These are phyloP conservation scores for Cryptococcus sp. DNA, from an alignment of 1,284 basidiomycete species.

Conservation along the genomic window DNA sequence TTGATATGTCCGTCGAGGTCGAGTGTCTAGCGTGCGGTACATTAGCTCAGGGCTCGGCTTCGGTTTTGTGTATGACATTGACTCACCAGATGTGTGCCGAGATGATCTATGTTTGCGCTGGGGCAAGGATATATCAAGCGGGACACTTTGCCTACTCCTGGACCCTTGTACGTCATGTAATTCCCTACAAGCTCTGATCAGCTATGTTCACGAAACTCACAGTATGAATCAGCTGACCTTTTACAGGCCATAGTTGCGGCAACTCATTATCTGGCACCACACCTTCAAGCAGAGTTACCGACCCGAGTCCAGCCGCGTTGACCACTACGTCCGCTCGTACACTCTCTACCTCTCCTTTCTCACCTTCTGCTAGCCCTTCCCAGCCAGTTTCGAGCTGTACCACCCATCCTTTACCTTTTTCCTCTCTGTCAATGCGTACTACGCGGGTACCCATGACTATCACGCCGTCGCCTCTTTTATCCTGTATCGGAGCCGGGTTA, in stretches of 20 bases:
- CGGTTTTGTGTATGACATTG: background rate
- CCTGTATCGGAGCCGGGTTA: slow-evolving; percentile 4
- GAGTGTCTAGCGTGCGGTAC: slow-evolving; percentile 61
- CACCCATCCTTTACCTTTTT: slow-evolving; percentile 56
- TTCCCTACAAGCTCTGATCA: slow-evolving; percentile 58
- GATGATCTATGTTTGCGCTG: slow-evolving; percentile 61
- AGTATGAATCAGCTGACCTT: slow-evolving; percentile 51
- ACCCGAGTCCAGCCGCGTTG: slow-evolving; percentile 83
- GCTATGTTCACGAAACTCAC: background rate
- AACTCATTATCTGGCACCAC: slow-evolving; percentile 61
- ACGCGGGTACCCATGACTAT: slow-evolving; percentile 80
- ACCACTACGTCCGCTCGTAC: slow-evolving; percentile 83
- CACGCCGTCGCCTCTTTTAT: slow-evolving; percentile 58
- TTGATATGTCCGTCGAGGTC: slow-evolving; percentile 83
- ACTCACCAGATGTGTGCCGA: slow-evolving; percentile 76
- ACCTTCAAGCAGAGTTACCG: slow-evolving; percentile 69
- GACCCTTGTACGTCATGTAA: slow-evolving; percentile 82
- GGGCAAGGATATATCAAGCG: slow-evolving; percentile 90
- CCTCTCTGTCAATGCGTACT: slow-evolving; percentile 75
- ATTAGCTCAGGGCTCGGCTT: background rate
- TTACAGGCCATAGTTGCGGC: slow-evolving; percentile 71
- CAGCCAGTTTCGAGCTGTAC: slow-evolving; percentile 71
- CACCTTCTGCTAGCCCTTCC: slow-evolving; percentile 45
- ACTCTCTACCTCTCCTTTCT: slow-evolving; percentile 59
- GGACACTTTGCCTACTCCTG: slow-evolving; percentile 64